These are phyloP conservation scores for Malus hybrid DNA, from an alignment of 331 rosid genomes.

Conservation along the genomic window DNA sequence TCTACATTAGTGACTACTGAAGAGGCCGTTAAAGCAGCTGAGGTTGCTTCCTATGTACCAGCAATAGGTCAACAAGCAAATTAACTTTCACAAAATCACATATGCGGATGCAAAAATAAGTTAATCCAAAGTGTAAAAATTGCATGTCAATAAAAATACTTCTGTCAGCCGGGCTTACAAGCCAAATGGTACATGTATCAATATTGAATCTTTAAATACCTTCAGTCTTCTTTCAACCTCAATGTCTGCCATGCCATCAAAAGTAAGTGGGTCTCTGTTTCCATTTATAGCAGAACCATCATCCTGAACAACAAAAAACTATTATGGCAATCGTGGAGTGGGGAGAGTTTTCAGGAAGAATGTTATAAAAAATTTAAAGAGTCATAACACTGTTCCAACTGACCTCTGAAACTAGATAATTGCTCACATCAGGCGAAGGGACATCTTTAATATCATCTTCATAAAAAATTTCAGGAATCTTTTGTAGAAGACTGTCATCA, in stretches of 20 bases:
- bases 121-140: neutral
- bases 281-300: slow-evolving; percentile 68
- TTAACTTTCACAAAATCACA: neutral
- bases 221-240: slow-evolving; percentile 85
- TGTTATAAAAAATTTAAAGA: neutral
- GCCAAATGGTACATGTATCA: too few relatives aligned
- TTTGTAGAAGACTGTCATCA: slow-evolving; percentile 82
- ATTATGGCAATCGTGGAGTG: neutral
- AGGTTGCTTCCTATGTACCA: slow-evolving; percentile 51
- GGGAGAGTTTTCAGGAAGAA: neutral
- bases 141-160: neutral
- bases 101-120: neutral
- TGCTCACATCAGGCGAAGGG: slow-evolving; percentile 93
- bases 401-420: slow-evolving; percentile 87
- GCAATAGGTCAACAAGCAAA: neutral
- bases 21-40: slow-evolving; percentile 40
- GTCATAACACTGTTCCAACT: slow-evolving; percentile 14
- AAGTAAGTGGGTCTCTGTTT: slow-evolving; percentile 56
- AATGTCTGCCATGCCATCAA: slow-evolving; percentile 83
- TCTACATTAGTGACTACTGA: slow-evolving; percentile 43
- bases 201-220: slow-evolving; percentile 37
- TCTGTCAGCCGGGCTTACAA: too few relatives aligned
- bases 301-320: slow-evolving; percentile 44
- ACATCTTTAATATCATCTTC: slow-evolving; percentile 76
- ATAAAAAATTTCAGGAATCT: slow-evolving; percentile 61